phyloP scores from a whole-genome alignment of 164 flowering plant species.

The Santalum album region DNA sequence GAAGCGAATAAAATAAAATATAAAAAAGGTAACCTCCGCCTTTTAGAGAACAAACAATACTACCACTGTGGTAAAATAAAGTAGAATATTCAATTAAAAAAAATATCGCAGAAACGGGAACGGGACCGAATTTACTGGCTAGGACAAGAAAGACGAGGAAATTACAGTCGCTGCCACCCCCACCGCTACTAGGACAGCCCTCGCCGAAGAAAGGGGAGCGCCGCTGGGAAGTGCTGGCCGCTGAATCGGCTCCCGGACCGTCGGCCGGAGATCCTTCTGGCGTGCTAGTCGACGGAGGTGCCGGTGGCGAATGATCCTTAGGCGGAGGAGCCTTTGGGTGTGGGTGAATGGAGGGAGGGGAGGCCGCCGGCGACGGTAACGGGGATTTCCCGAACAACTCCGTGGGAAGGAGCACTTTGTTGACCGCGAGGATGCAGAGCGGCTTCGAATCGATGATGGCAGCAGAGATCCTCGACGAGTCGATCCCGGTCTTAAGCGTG shows the following conservation, averaged over 20 bases:
- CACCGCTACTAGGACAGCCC: slow-evolving; percentile 21
- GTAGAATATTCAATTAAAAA: background rate
- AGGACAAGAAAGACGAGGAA: slow-evolving; percentile 24
- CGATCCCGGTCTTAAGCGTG: slow-evolving; percentile 53
- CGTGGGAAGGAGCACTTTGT: slow-evolving; percentile 54
- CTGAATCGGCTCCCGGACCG: slow-evolving; percentile 20
- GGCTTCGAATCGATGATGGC: slow-evolving; percentile 69
- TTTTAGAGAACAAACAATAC: too few species aligned
- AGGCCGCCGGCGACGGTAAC: slow-evolving; percentile 31
- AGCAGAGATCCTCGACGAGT: slow-evolving; percentile 50
- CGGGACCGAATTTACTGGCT: slow-evolving; percentile 9
- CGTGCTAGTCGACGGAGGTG: slow-evolving; percentile 24
- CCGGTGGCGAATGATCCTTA: slow-evolving; percentile 26
- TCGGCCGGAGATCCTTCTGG: slow-evolving; percentile 42
- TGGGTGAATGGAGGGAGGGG: background rate
- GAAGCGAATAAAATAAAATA: background rate
- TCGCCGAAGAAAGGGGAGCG: too few species aligned
- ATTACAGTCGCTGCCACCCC: slow-evolving; percentile 19
- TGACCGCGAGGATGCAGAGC: slow-evolving; percentile 60
- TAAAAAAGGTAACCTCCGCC: background rate
- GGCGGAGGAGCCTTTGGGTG: slow-evolving; percentile 31
- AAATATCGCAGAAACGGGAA: background rate
- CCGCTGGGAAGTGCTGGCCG: slow-evolving; percentile 21
- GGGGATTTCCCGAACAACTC: slow-evolving; percentile 70
- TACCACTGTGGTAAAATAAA: background rate